Evolutionary conservation across 1,284 basidiomycete genomes (phyloP).

Genomic region (Ustilago esculenta): DNA sequence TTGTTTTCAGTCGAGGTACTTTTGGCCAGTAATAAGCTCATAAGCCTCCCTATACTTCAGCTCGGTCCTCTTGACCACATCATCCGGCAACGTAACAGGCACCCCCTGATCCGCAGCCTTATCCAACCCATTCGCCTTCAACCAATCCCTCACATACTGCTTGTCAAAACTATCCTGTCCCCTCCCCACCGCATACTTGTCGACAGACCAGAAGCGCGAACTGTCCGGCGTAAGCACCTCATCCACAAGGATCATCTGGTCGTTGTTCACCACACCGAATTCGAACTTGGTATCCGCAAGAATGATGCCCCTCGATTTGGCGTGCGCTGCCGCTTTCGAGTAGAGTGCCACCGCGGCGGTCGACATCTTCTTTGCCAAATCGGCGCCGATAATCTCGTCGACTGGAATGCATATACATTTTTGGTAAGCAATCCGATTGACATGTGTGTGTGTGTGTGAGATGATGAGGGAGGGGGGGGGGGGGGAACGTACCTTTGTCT

Average conservation of each 20-base stretch:
- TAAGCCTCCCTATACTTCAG: constrained; percentile 64
- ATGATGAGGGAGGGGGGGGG: not conserved
- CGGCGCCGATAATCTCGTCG: constrained; percentile 53
- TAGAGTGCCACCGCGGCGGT: constrained; percentile 77
- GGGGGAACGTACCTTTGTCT: constrained; percentile 74
- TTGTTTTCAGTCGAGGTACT: constrained; percentile 17
- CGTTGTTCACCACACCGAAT: constrained; percentile 74
- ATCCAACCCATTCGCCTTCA: constrained; percentile 58
- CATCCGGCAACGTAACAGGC: constrained; percentile 56
- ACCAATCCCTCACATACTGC: constrained; percentile 92
- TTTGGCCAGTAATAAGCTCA: constrained; percentile 57
- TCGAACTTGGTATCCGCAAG: constrained; percentile 95
- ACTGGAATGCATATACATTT: constrained; percentile 9
- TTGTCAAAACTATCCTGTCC: constrained; percentile 94
- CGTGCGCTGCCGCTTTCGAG: constrained; percentile 80
- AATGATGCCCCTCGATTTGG: constrained; percentile 82
- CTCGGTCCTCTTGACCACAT: constrained; percentile 59
- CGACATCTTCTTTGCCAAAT: constrained; percentile 75
- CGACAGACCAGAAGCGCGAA: constrained; percentile 92
- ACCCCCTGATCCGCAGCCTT: constrained; percentile 57
- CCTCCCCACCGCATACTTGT: constrained; percentile 78
- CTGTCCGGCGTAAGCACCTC: constrained; percentile 97
- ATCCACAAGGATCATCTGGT: constrained; percentile 85
- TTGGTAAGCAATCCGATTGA: no score
- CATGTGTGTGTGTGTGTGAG: no score